These are phyloP conservation scores for Solanum sitiens DNA, from an alignment of 257 asterid genomes.

Conservation along the genomic window DNA sequence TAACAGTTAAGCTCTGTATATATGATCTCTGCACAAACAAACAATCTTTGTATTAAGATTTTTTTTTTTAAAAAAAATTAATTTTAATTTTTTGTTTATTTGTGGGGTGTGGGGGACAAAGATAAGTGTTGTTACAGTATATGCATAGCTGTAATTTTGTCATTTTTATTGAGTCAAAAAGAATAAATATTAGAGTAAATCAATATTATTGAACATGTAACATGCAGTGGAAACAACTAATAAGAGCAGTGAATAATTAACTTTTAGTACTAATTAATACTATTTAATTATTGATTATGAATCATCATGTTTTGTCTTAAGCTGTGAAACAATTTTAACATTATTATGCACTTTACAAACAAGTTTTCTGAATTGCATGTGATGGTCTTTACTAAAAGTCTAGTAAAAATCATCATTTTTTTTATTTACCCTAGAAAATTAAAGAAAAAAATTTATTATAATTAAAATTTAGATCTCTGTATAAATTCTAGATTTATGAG, in stretches of 20 bases:
- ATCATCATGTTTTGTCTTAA: constrained; percentile 22
- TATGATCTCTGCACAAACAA: neutral
- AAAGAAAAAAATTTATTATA: neutral
- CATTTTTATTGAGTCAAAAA: neutral
- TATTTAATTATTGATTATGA: neutral
- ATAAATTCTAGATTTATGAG: neutral
- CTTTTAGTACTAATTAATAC: neutral
- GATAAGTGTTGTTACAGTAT: neutral
- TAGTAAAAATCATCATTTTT: neutral
- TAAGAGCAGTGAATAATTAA: neutral
- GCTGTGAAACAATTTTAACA: neutral
- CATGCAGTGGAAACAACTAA: neutral
- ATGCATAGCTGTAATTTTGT: constrained; percentile 13
- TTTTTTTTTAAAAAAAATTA: neutral
- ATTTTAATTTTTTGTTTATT: neutral
- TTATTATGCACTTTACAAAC: neutral
- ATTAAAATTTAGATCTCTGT: neutral
- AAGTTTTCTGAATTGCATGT: neutral
- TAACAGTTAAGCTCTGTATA: constrained; percentile 10
- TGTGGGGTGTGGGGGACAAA: constrained; percentile 1
- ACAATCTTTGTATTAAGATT: neutral
- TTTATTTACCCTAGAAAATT: neutral
- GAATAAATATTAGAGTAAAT: constrained; percentile 2
- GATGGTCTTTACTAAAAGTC: neutral
- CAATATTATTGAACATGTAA: constrained; percentile 8